These are phyloP conservation scores for Fusarium sp. DNA, from an alignment of 2,329 filamentous ascomycete species.

Conservation along the genomic window DNA sequence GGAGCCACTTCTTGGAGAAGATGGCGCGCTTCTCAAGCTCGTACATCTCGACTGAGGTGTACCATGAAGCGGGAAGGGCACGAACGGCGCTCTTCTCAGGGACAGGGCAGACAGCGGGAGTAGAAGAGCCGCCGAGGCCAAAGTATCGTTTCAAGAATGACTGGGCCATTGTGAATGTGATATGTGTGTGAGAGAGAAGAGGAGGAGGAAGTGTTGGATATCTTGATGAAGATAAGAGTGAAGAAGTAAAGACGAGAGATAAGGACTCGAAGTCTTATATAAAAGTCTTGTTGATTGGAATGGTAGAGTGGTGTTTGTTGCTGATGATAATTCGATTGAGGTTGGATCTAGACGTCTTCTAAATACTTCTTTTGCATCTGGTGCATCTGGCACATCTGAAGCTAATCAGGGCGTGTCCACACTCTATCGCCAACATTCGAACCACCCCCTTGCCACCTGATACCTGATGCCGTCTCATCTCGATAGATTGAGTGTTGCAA, in stretches of 20 bases:
- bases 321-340: constrained; percentile 27
- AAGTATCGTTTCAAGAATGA: constrained; percentile 54
- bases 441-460: constrained; percentile 38
- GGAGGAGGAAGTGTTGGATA: not conserved
- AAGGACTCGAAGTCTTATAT: constrained; percentile 26
- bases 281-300: constrained; percentile 16
- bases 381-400: constrained; percentile 19
- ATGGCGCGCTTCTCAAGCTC: constrained; percentile 68
- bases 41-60: constrained; percentile 64
- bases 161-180: constrained; percentile 40
- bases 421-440: constrained; percentile 14
- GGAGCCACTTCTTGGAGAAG: constrained; percentile 68
- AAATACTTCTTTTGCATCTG: constrained; percentile 31
- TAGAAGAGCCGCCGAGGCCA: constrained; percentile 47
- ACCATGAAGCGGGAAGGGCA: constrained; percentile 64
- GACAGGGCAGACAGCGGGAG: constrained; percentile 17
- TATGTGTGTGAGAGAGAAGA: constrained; percentile 5
- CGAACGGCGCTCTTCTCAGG: constrained; percentile 42
- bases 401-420: constrained; percentile 32
- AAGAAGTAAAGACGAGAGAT: constrained; percentile 1
- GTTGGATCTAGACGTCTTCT: constrained; percentile 38
- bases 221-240: constrained; percentile 13
- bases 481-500: constrained; percentile 36
- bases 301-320: constrained; percentile 27
- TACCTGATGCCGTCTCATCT: constrained; percentile 21